phyloP scores from a whole-genome alignment of 1,139 yeast species.

The Debaryomyces nepalensis region DNA sequence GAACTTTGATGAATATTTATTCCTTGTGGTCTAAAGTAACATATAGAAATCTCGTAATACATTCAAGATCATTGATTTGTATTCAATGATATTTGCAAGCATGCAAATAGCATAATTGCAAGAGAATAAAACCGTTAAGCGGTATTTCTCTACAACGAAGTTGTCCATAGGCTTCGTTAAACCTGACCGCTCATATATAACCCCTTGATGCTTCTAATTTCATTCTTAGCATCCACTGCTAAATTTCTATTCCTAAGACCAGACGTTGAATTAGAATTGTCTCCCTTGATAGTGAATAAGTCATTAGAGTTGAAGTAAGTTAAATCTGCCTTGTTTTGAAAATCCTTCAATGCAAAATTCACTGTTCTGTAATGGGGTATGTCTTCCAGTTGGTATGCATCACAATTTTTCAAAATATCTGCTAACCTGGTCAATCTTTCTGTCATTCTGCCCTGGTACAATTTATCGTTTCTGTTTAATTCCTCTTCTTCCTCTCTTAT shows the following conservation, averaged over 20 bases:
- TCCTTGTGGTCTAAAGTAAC: neutral
- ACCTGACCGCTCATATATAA: slow-evolving; percentile 50
- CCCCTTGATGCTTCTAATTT: slow-evolving; percentile 50
- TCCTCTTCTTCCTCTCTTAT: slow-evolving; percentile 24
- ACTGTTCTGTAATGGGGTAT: slow-evolving; percentile 40
- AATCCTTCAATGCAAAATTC: slow-evolving; percentile 37
- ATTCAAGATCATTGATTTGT: neutral
- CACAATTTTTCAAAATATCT: slow-evolving; percentile 30
- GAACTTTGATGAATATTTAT: neutral
- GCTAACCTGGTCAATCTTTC: slow-evolving; percentile 31
- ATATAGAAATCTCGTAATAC: neutral
- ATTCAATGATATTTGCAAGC: too few species aligned
- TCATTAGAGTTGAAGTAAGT: slow-evolving; percentile 38
- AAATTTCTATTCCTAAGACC: slow-evolving; percentile 33
- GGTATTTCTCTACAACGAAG: too few species aligned
- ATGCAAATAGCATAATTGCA: neutral
- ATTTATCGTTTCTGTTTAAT: slow-evolving; percentile 27
- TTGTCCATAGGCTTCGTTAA: too few species aligned
- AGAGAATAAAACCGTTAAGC: too few species aligned
- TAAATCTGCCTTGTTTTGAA: slow-evolving; percentile 44
- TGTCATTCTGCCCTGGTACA: slow-evolving; percentile 31
- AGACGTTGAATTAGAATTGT: slow-evolving; percentile 14
- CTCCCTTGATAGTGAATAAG: slow-evolving; percentile 26
- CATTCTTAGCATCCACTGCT: slow-evolving; percentile 43
- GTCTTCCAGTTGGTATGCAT: slow-evolving; percentile 35